These are phyloP conservation scores for Hericium coralloides DNA, from an alignment of 768 basidiomycete genomes.

Conservation along the genomic window DNA sequence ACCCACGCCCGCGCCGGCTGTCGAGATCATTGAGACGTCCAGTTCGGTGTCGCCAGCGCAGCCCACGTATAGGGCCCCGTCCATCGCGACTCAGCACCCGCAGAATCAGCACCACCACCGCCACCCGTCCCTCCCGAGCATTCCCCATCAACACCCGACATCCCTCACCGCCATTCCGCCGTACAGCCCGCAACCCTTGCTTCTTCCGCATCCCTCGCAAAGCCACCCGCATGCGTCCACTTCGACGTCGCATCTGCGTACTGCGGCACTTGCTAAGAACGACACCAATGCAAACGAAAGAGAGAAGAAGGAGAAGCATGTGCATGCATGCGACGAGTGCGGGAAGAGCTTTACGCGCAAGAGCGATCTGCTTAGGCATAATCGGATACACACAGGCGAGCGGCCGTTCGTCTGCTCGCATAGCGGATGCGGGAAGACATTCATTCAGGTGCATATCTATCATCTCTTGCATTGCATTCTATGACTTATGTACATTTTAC, in stretches of 20 bases:
- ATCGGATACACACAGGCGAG: constrained; percentile 87
- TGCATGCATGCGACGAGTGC: constrained; percentile 68
- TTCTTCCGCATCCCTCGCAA: neutral
- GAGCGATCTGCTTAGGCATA: constrained; percentile 79
- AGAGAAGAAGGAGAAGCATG: constrained; percentile 24
- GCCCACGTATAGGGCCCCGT: neutral
- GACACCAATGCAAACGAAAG: constrained; percentile 13
- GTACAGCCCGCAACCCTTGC: neutral
- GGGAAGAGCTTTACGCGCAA: constrained; percentile 75
- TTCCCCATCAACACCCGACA: neutral
- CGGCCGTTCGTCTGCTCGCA: constrained; percentile 73
- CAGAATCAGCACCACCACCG: constrained; percentile 6
- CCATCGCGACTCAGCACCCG: neutral
- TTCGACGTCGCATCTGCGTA: neutral
- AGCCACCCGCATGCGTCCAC: constrained; percentile 6
- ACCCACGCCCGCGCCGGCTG: neutral
- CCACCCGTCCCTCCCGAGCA: neutral
- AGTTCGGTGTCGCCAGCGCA: neutral
- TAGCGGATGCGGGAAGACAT: constrained; percentile 76
- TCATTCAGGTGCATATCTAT: constrained; percentile 64
- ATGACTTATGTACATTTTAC: constrained; percentile 6
- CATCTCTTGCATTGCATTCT: constrained; percentile 10
- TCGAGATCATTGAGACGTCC: neutral
- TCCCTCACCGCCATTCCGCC: constrained; percentile 1
- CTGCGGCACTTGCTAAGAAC: neutral